Percentiles rank a stretch among this genome's conserved stretches.
Conservation (phyloP, 179 eudicot genomes). For the Sideroxylon spinosum region DNA sequence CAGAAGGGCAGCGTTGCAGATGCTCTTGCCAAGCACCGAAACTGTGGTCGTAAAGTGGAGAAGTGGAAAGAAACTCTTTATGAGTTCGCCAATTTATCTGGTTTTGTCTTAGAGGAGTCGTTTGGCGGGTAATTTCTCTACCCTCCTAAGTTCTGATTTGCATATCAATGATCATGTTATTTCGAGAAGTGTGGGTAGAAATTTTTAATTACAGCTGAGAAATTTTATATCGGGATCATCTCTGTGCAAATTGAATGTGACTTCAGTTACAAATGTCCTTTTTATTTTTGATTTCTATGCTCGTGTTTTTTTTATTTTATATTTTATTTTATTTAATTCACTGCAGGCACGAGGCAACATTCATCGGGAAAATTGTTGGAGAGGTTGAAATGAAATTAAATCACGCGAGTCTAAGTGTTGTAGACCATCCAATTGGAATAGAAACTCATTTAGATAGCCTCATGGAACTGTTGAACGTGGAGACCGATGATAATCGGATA, state of each 20-base stretch:
- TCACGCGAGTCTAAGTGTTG: not conserved
- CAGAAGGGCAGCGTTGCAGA: not conserved
- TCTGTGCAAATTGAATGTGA: too few species aligned
- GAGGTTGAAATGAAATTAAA: not conserved
- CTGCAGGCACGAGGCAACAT: not conserved
- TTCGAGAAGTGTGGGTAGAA: too few species aligned
- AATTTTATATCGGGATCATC: too few species aligned
- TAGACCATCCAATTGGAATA: too few species aligned
- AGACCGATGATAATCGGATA: not conserved
- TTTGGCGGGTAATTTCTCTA: too few species aligned
- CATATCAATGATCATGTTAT: too few species aligned
- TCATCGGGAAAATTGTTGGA: not conserved
- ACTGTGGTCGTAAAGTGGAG: not conserved
- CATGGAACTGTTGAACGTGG: not conserved
- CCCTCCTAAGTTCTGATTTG: too few species aligned
- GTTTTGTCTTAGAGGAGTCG: too few species aligned
- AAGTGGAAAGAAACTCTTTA: not conserved
- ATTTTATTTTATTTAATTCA: not conserved
- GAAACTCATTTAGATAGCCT: not conserved
- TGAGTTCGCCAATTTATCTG: not conserved
- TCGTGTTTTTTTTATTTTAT: not conserved
- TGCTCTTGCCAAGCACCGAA: not conserved
- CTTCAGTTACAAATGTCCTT: not conserved
- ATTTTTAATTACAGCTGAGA: too few species aligned
- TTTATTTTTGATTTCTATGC: not conserved